Conservation (phyloP, 2,329 filamentous ascomycete species). For the Dryadomyces quercivorus region DNA sequence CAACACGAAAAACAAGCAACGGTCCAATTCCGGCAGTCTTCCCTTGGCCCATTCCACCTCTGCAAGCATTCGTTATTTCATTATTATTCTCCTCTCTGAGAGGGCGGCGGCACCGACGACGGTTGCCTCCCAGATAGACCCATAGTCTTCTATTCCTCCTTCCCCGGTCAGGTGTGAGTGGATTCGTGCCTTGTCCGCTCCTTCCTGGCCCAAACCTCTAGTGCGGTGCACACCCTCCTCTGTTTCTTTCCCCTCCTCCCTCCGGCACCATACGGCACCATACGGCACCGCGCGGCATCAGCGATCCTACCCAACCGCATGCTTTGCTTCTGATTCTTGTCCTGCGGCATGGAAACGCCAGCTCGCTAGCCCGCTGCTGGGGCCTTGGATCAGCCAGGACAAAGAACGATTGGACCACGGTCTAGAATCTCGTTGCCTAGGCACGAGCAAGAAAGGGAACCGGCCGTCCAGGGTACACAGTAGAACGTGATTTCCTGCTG, state of each 20-base stretch:
- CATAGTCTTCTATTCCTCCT: not conserved
- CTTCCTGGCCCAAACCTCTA: no score
- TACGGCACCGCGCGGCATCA: not conserved
- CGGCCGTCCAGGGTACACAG: no score
- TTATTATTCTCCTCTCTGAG: no score
- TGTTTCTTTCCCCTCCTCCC: no score
- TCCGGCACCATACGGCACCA: not conserved
- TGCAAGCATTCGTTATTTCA: no score
- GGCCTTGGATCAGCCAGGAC: not conserved
- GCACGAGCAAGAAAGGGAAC: no score
- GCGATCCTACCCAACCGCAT: not conserved
- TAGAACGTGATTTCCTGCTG: no score
- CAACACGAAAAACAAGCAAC: no score
- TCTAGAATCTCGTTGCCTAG: not conserved
- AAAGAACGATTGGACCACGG: not conserved
- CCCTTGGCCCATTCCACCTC: no score
- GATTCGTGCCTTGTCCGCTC: not conserved
- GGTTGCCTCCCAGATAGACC: not conserved
- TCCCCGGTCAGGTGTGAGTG: not conserved
- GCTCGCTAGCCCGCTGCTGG: not conserved
- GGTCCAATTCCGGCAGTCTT: not conserved
- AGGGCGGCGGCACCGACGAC: no score
- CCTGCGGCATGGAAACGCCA: not conserved
- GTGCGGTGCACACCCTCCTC: no score
- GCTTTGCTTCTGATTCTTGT: not conserved